Percentiles rank a stretch among this genome's conserved stretches.
Conservation (phyloP, 805 yeast genomes). For the Debaryomyces hansenii region DNA sequence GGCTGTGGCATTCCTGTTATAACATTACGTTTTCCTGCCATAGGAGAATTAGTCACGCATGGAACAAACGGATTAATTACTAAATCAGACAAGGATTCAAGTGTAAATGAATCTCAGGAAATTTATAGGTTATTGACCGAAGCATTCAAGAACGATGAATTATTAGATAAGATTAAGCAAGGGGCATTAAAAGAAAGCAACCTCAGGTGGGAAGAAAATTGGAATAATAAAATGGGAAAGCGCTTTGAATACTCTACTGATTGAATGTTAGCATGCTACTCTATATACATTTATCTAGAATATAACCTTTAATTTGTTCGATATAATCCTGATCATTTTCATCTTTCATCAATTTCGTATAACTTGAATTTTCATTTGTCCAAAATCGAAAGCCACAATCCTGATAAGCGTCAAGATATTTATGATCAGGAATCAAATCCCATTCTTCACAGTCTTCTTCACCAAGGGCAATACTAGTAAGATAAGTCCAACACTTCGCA, state of each 20-base stretch:
- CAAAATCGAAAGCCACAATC: conserved; percentile 51
- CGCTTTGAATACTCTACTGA: conserved; percentile 17
- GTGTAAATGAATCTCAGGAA: conserved; percentile 19
- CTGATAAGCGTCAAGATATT: conserved; percentile 40
- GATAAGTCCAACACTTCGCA: conserved; percentile 59
- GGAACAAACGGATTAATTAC: conserved; percentile 65
- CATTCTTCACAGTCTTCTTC: conserved; percentile 23
- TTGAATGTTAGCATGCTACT: neutral
- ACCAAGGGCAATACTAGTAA: conserved; percentile 29
- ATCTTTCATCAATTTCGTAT: conserved; percentile 26
- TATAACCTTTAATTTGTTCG: conserved; percentile 11
- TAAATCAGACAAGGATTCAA: conserved; percentile 14
- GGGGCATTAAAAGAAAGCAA: conserved; percentile 78
- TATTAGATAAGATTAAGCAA: conserved; percentile 43
- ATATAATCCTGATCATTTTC: conserved; percentile 32
- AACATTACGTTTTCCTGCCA: conserved; percentile 72
- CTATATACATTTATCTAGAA: conserved; percentile 7
- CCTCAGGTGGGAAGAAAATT: conserved; percentile 72
- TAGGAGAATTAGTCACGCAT: conserved; percentile 72
- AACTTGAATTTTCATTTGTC: conserved; percentile 30
- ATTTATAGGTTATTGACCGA: conserved; percentile 23
- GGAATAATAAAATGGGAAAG: conserved; percentile 52
- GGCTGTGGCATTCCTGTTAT: conserved; percentile 95
- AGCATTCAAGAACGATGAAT: conserved; percentile 27
- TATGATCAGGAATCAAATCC: conserved; percentile 55